Conservation (phyloP, 2,329 filamentous ascomycete species). For the Fulvia fulva region DNA sequence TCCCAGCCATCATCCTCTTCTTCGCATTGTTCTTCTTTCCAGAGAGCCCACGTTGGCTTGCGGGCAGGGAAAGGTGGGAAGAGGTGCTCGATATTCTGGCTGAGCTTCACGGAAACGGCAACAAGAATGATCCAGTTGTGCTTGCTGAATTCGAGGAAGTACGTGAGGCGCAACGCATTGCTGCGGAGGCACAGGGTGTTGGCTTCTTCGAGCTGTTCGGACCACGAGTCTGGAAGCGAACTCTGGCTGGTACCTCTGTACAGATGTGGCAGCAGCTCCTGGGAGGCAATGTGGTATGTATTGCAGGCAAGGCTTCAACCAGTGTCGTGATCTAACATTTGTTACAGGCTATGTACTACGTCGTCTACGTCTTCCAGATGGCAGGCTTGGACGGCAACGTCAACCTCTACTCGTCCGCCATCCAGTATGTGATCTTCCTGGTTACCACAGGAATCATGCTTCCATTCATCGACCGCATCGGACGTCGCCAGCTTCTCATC, state of each 20-base stretch:
- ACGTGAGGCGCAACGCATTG: slow-evolving; percentile 35
- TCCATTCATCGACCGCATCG: slow-evolving; percentile 38
- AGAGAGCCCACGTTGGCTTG: slow-evolving; percentile 46
- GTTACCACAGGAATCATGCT: slow-evolving; percentile 39
- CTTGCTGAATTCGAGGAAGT: slow-evolving; percentile 48
- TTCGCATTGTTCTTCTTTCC: slow-evolving; percentile 45
- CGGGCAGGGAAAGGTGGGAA: slow-evolving; percentile 43
- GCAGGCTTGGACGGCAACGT: slow-evolving; percentile 52
- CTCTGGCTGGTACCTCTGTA: slow-evolving; percentile 52
- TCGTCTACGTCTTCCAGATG: slow-evolving; percentile 59
- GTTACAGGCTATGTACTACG: slow-evolving; percentile 40
- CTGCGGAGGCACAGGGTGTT: slow-evolving; percentile 37
- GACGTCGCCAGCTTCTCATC: slow-evolving; percentile 38
- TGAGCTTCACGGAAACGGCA: slow-evolving; percentile 42
- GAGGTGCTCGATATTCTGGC: slow-evolving; percentile 43
- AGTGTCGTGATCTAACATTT: too few relatives aligned
- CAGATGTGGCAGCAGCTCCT: slow-evolving; percentile 55
- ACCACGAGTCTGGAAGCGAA: slow-evolving; percentile 55
- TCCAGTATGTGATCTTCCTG: slow-evolving; percentile 43
- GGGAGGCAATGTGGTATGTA: slow-evolving; percentile 30
- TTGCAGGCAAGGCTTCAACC: not conserved
- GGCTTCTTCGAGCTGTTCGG: slow-evolving; percentile 43
- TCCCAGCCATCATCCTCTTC: slow-evolving; percentile 44
- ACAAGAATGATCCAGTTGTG: slow-evolving; percentile 43
- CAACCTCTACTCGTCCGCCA: slow-evolving; percentile 39